Conservation (phyloP, 495 filamentous ascomycete species). For the Podospora australis region DNA sequence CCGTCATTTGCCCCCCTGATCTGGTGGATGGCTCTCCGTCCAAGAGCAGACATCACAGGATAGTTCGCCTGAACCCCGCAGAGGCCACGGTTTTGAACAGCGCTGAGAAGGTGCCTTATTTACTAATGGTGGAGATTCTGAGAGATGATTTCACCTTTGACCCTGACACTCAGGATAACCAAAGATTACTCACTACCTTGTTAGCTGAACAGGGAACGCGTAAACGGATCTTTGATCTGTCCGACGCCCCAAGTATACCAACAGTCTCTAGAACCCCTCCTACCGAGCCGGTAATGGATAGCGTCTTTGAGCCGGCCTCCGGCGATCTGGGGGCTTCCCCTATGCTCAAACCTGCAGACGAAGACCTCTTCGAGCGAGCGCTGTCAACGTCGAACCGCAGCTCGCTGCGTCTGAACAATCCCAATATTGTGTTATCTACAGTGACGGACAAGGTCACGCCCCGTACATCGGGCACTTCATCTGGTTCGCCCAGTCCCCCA, state of each 20-base stretch:
- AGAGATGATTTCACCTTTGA: slow-evolving; percentile 71
- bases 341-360: slow-evolving; percentile 49
- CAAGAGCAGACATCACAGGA: slow-evolving; percentile 63
- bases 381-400: slow-evolving; percentile 15
- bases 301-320: slow-evolving; percentile 66
- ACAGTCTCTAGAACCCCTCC: slow-evolving; percentile 20
- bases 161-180: slow-evolving; percentile 57
- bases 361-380: slow-evolving; percentile 23
- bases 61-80: slow-evolving; percentile 69
- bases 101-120: slow-evolving; percentile 69
- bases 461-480: slow-evolving; percentile 50
- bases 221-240: slow-evolving; percentile 63
- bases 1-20: slow-evolving; percentile 63
- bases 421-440: slow-evolving; percentile 45
- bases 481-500: slow-evolving; percentile 55
- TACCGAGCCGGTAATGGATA: slow-evolving; percentile 49
- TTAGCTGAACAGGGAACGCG: slow-evolving; percentile 54
- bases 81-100: slow-evolving; percentile 74
- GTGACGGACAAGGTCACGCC: slow-evolving; percentile 49
- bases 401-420: slow-evolving; percentile 49
- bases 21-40: slow-evolving; percentile 57
- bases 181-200: slow-evolving; percentile 52
- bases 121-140: slow-evolving; percentile 70
- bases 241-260: slow-evolving; percentile 33
- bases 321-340: slow-evolving; percentile 66